Evolutionary conservation across 2,329 filamentous ascomycete genomes (phyloP).

Genomic region (Dactylellina parvicollis): DNA sequence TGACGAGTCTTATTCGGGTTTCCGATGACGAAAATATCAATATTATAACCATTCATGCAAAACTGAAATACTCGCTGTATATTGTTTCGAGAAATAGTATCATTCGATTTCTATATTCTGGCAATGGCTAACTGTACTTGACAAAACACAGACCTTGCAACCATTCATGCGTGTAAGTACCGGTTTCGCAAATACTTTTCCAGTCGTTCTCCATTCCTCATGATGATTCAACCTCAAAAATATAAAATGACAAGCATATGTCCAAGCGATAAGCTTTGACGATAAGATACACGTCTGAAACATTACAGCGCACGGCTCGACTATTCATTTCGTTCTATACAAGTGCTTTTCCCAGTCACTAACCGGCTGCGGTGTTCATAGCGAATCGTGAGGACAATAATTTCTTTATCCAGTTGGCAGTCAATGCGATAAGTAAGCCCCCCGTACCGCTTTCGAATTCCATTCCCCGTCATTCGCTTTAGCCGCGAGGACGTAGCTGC

Average conservation of each 20-base stretch:
- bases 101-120: neutral
- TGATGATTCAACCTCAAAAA: conserved; percentile 56
- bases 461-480: neutral
- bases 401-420: too few relatives aligned
- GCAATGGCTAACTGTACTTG: neutral
- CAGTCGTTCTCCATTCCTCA: neutral
- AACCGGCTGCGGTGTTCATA: neutral
- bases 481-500: neutral
- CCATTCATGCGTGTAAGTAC: neutral
- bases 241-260: conserved; percentile 59
- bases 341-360: neutral
- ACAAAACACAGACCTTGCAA: neutral
- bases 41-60: conserved; percentile 79
- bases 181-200: neutral
- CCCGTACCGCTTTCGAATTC: too few relatives aligned
- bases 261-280: conserved; percentile 55
- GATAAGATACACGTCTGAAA: conserved; percentile 56
- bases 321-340: neutral
- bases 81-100: conserved; percentile 18
- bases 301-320: conserved; percentile 28
- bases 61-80: conserved; percentile 62
- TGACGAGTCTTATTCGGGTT: conserved; percentile 82
- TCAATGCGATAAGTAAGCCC: too few relatives aligned
- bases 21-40: conserved; percentile 74
- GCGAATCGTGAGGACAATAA: too few relatives aligned